Base-by-base conservation (phyloP, 2,329 filamentous ascomycete species). In the Calonectria pseudoturangicola region DNA sequence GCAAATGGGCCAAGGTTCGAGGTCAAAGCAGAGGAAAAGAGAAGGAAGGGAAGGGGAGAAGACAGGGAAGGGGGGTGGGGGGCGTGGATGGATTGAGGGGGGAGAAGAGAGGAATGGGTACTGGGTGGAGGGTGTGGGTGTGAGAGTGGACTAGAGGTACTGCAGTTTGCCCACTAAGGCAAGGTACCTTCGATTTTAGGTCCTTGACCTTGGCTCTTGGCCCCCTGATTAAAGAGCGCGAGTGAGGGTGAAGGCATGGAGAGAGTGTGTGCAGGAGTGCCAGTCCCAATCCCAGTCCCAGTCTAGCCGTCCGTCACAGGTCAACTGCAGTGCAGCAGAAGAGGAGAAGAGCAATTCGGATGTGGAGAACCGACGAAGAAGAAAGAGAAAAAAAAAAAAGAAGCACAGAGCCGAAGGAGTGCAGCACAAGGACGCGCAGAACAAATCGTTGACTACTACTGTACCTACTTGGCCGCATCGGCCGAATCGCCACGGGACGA, bases 1-100 rank as follows among this genome's bases (percentile, higher is more conserved):
- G 68, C 68, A 67, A 71, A 71, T 68, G 68, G 68, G 65, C 39
- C 65, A 69, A 68, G 58, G 48, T 65, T 60, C 48, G 58, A 66
- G 72, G 70, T 72, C 69, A 72, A 72, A 74, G 72, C 69, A 74
- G 62, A 45, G 45, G 58, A 43, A 65, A 72, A 45, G 64, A 43
- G 33, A 67, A 45, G 54, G 51, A 51, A 48, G 25, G 50, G 33
- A 51, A 48, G 58, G 47, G 41, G 51, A 50, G 47, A 62, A 36
- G 45, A 16, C 60, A 50, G 33, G 60, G 39, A 54, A 48, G 47
- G 71, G 68, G 60, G 64, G 33, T 36, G 33, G 33, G 33, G 72
- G 62, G 68, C 18, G 66, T 72, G 58, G 56, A 67, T 45, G 45
- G 69, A 71, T 71, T 66, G 50, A 58, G 50, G 50, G 65, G 39